These are phyloP conservation scores for Coniochaeta sp. DNA, from an alignment of 2,329 filamentous ascomycete genomes.

Conservation along the genomic window DNA sequence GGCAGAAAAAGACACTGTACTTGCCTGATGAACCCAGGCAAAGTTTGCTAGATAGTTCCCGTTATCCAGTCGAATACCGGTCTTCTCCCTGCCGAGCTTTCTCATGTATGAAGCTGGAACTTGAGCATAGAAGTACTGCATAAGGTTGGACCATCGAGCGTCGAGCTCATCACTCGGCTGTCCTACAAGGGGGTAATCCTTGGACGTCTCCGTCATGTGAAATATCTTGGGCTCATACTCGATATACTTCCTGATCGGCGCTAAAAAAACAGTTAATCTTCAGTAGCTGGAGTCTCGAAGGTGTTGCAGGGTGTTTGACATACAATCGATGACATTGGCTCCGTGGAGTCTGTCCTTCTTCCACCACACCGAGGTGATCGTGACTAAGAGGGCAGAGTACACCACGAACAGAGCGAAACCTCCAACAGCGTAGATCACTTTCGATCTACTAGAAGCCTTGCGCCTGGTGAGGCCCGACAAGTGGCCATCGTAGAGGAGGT, in stretches of 20 bases:
- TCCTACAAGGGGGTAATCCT: constrained; percentile 9
- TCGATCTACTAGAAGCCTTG: not conserved
- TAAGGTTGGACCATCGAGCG: constrained; percentile 11
- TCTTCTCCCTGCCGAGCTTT: constrained; percentile 11
- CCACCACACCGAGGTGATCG: constrained; percentile 11
- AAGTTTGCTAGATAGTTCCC: constrained; percentile 17
- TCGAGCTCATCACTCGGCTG: constrained; percentile 9
- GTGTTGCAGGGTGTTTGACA: constrained; percentile 1
- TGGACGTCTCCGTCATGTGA: not conserved
- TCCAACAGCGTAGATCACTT: not conserved
- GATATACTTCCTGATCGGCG: constrained; percentile 1
- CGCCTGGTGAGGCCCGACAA: constrained; percentile 5
- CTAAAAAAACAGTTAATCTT: not conserved
- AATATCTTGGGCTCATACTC: constrained; percentile 2
- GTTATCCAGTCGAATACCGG: constrained; percentile 14
- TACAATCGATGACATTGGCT: constrained; percentile 15
- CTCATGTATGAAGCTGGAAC: constrained; percentile 14
- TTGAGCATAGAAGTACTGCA: constrained; percentile 16
- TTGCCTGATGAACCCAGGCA: constrained; percentile 13
- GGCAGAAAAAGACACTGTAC: not conserved
- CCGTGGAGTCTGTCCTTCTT: constrained; percentile 13
- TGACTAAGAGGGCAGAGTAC: constrained; percentile 11
- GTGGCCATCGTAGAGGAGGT: constrained; percentile 1
- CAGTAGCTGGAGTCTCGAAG: not conserved
- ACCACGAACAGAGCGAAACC: constrained; percentile 7